A percentile compares a stretch with the other conserved stretches of the same genome.
Evolutionary conservation across 768 basidiomycete genomes (phyloP).

Genomic region (Boletus rubescentipes): DNA sequence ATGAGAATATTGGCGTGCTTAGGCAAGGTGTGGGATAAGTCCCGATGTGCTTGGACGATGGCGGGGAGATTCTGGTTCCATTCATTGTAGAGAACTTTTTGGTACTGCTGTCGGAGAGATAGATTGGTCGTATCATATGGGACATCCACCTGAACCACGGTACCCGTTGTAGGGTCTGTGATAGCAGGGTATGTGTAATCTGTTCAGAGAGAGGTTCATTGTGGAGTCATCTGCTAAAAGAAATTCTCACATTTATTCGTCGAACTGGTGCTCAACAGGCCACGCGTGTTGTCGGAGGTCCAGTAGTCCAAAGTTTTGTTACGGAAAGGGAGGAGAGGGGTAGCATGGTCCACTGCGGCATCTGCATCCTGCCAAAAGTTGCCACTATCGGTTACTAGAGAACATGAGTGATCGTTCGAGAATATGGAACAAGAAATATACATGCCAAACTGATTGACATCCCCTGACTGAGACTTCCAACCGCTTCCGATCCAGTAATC

Average conservation of each 20-base stretch:
- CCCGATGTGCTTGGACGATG: background rate
- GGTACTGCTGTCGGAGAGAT: conserved; percentile 5
- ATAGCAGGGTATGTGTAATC: conserved; percentile 23
- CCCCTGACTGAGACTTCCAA: conserved; percentile 10
- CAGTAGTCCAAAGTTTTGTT: conserved; percentile 4
- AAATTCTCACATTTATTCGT: conserved; percentile 8
- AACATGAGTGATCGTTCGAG: background rate
- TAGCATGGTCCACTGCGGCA: background rate
- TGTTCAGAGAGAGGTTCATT: background rate
- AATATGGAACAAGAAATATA: background rate
- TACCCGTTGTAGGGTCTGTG: conserved; percentile 1
- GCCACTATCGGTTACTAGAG: conserved; percentile 2
- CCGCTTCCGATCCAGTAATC: conserved; percentile 14
- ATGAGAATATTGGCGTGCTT: conserved; percentile 2
- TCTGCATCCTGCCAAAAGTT: background rate
- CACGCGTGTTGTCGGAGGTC: conserved; percentile 12
- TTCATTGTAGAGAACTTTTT: background rate
- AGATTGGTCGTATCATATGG: conserved; percentile 6
- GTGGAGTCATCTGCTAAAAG: background rate
- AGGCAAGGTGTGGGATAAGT: background rate
- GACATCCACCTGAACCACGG: conserved; percentile 12
- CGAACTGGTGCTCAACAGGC: background rate
- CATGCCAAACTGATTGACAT: conserved; percentile 8
- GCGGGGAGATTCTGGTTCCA: background rate
- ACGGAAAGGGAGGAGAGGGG: conserved; percentile 15